Base-by-base conservation (phyloP, 1,284 basidiomycete genomes). In the Phlebopus sp. region DNA sequence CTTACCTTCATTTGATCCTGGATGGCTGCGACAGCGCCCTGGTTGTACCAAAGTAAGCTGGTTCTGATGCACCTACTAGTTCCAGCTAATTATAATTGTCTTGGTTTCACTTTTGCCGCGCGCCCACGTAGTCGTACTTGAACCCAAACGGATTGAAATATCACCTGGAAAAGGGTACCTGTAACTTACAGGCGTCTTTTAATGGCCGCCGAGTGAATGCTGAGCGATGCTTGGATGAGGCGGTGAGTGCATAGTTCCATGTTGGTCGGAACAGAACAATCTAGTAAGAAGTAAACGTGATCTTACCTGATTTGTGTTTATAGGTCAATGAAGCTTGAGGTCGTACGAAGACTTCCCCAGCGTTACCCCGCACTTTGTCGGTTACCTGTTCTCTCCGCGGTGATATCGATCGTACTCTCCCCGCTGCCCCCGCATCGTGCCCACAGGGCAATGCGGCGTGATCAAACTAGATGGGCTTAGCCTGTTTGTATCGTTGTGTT, bases 111-210 rank as follows among this genome's bases (percentile, higher is more conserved):
- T 35, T 10, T 42, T 45, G 27, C 9, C 8, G 27, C 9, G 43
- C 30, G 39, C 19, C 30, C 31, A 25, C 13, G n/a, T 31, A 70
- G 67, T 59, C 67, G 19, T 82, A 83, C 57, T 70, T 82, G 31
- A 83, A 82, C 61, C 74, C 79, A 9, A 82, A 83, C 52, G 81
- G 81, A 4, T 67, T 82, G 32, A 82, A 81, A 59, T 82, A 82
- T 55, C 80, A 82, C 53, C 59, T 78, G 42, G 78, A 80, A 52
- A 82, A 81, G 56, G 81, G 82, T 7, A 81, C 75, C 2, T 81
- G 79, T 58, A 73, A 70, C 45, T 64, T 75, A 37, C 49, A 40
- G 47, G n/a, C n/a, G n/a, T 47, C 42, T 36, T 48, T 38, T 25
- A n/a, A 43, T 15, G 25, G 18, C 29, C 6, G 27, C 27, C 23